A percentile compares a stretch with the other conserved stretches of the same genome.
Conservation (phyloP, 140 eudicot genomes). For the Ambrosia hybrid region DNA sequence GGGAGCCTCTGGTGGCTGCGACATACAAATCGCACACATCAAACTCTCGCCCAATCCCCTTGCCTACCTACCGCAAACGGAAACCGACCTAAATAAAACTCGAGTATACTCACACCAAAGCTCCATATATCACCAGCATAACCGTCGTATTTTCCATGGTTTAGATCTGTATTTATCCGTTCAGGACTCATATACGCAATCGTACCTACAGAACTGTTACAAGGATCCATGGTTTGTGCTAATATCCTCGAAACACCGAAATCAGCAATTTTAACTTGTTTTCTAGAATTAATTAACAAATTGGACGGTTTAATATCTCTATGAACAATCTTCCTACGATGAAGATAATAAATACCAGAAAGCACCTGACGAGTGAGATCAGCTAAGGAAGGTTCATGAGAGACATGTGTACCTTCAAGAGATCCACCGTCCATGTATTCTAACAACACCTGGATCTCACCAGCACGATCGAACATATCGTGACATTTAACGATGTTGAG, state of each 20-base stretch:
- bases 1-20: constrained; percentile 88
- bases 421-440: constrained; percentile 89
- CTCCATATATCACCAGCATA: constrained; percentile 98
- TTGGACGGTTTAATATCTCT: constrained; percentile 92
- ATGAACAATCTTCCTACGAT: constrained; percentile 69
- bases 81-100: constrained; percentile 78
- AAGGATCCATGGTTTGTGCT: constrained; percentile 78
- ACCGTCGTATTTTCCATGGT: constrained; percentile 77
- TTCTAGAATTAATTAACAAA: constrained; percentile 50
- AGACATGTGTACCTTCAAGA: constrained; percentile 63
- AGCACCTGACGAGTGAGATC: constrained; percentile 73
- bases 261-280: constrained; percentile 84
- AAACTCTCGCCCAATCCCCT: constrained; percentile 96
- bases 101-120: constrained; percentile 81
- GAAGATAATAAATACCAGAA: constrained; percentile 71
- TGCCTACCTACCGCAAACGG: constrained; percentile 79
- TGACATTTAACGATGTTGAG: constrained; percentile 69
- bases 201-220: constrained; percentile 81
- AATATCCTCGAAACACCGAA: constrained; percentile 74
- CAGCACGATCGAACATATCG: constrained; percentile 78
- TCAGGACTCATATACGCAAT: constrained; percentile 98
- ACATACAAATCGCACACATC: constrained; percentile 89
- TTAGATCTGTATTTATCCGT: constrained; percentile 79
- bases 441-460: constrained; percentile 79
- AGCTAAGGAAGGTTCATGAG: constrained; percentile 60